A percentile compares a stretch with the other conserved stretches of the same genome.
These are phyloP conservation scores for Lodderomyces orthopsilosis DNA, from an alignment of 1,139 yeast genomes.

Conservation along the genomic window DNA sequence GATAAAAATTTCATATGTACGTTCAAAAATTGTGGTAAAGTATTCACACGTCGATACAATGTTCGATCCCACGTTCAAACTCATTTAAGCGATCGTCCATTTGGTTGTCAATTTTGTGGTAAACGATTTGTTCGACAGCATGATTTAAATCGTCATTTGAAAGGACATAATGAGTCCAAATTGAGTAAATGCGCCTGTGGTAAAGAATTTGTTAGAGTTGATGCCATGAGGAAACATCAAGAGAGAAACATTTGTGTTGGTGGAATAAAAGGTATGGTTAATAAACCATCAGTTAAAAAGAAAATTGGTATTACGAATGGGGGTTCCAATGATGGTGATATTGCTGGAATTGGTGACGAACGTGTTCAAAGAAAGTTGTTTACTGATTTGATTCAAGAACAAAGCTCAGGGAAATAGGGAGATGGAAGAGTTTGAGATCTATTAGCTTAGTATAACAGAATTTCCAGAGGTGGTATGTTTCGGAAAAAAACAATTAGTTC, in stretches of 20 bases:
- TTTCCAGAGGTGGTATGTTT: too few species aligned
- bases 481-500: too few species aligned
- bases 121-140: slow-evolving; percentile 86
- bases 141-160: slow-evolving; percentile 86
- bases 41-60: slow-evolving; percentile 85
- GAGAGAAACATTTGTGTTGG: slow-evolving; percentile 77
- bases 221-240: slow-evolving; percentile 82
- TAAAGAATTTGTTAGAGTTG: slow-evolving; percentile 84
- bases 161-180: slow-evolving; percentile 78
- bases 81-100: slow-evolving; percentile 91
- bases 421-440: too few species aligned
- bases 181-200: slow-evolving; percentile 83
- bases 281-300: slow-evolving; percentile 27
- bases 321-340: slow-evolving; percentile 3
- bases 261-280: slow-evolving; percentile 37
- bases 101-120: slow-evolving; percentile 58
- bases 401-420: background rate
- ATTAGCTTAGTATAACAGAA: too few species aligned
- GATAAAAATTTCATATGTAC: slow-evolving; percentile 68
- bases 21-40: slow-evolving; percentile 77
- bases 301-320: too few species aligned
- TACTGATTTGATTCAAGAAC: background rate
- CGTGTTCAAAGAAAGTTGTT: background rate
- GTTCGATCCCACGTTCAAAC: slow-evolving; percentile 97
- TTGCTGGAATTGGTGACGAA: background rate